A percentile compares a stretch with the other conserved stretches of the same genome.
Evolutionary conservation across 805 yeast genomes (phyloP).

Genomic region (Hanseniaspora jakobsenii): DNA sequence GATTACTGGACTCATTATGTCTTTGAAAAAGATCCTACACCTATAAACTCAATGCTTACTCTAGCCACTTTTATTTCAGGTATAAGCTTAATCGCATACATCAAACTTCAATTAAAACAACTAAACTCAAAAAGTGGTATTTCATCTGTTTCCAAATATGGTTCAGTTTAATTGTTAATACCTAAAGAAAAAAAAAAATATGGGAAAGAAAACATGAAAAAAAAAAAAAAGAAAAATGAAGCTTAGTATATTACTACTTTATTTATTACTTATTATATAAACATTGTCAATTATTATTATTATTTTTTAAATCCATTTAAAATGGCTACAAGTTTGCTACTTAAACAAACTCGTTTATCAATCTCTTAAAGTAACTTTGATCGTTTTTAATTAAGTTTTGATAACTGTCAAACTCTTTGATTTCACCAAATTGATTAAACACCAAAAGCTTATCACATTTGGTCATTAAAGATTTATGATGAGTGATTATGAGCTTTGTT

Average conservation of each 20-base stretch:
- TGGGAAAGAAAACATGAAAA: neutral
- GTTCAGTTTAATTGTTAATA: slow-evolving; percentile 12
- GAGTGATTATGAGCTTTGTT: slow-evolving; percentile 54
- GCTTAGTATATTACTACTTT: too few species aligned
- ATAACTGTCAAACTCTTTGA: slow-evolving; percentile 37
- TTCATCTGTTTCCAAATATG: slow-evolving; percentile 2
- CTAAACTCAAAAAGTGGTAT: neutral
- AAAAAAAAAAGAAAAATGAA: neutral
- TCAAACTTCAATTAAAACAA: slow-evolving; percentile 2
- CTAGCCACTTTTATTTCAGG: slow-evolving; percentile 36
- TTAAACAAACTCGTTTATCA: slow-evolving; percentile 3
- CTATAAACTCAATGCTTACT: slow-evolving; percentile 53
- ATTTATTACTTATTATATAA: too few species aligned
- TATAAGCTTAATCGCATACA: slow-evolving; percentile 5
- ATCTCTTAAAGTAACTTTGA: slow-evolving; percentile 7
- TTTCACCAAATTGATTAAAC: slow-evolving; percentile 36
- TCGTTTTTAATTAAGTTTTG: slow-evolving; percentile 21
- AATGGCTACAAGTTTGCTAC: too few species aligned
- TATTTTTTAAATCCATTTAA: too few species aligned
- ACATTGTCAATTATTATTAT: too few species aligned
- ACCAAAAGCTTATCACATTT: slow-evolving; percentile 41
- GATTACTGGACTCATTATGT: slow-evolving; percentile 59
- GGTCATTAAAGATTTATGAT: slow-evolving; percentile 54
- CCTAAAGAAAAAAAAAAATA: too few species aligned
- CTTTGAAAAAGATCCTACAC: slow-evolving; percentile 66